Conservation (phyloP, 192 early-diverging fungal species). For the Coemansia sp. region DNA sequence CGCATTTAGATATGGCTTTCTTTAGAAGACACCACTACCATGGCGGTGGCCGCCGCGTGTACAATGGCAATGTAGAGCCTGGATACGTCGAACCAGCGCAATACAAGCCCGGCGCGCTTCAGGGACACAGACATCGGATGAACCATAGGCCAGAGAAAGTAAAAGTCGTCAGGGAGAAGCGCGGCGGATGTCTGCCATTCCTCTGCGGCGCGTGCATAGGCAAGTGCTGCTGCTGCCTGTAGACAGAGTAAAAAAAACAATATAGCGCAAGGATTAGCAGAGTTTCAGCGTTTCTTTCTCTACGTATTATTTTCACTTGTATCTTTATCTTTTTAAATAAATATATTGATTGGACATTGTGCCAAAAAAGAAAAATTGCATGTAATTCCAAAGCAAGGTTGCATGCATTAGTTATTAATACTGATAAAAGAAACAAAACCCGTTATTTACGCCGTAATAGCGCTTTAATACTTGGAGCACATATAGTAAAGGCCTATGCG, state of each 20-base stretch:
- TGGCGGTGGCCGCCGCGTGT: background rate
- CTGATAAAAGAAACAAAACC: no score
- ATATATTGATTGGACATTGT: no score
- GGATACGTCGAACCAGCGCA: slow-evolving; percentile 10
- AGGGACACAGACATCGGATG: slow-evolving; percentile 5
- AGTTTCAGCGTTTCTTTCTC: no score
- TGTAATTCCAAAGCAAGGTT: no score
- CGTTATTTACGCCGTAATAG: no score
- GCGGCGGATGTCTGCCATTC: slow-evolving; percentile 15
- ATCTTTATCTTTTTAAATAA: no score
- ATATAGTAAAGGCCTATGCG: no score
- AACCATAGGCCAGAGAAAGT: background rate
- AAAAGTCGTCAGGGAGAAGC: slow-evolving; percentile 1
- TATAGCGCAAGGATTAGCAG: background rate
- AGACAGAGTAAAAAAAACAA: background rate
- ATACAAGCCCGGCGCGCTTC: slow-evolving; percentile 4
- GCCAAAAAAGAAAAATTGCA: no score
- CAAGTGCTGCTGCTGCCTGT: slow-evolving; percentile 7
- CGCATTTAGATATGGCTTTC: no score
- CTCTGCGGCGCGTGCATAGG: slow-evolving; percentile 7
- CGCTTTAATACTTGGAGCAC: no score
- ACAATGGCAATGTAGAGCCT: background rate
- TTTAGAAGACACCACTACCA: background rate
- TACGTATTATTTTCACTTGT: no score
- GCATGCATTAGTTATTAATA: no score